Base-by-base conservation (phyloP, 2,329 filamentous ascomycete species). In the Fusarium sp. region DNA sequence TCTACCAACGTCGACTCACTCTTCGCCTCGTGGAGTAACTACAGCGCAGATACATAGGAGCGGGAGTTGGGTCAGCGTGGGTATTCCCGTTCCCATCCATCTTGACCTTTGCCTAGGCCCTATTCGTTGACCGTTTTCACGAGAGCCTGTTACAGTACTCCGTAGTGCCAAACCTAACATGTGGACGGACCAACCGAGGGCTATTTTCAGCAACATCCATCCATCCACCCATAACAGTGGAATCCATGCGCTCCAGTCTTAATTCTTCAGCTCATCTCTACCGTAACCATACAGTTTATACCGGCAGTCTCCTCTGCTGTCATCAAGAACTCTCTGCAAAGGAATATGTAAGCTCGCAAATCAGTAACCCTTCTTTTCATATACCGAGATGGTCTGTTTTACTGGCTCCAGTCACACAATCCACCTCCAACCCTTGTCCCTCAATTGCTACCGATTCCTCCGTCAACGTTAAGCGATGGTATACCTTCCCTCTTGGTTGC, bases 1-100 rank as follows among this genome's bases (percentile, higher is more conserved):
- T 66, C 38, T 48, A 42, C 38, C 25, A 42, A 37, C 21, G 27
- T 66, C 61, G 44, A 49, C 63, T 66, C 44, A 66, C 33, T 42
- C 18, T 41, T 49, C 42, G 37, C 33, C 25, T 31, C n/a, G 33
- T 44, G 64, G 55, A 49, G 35, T 21, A 46, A 27, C 25, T 46
- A 29, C 51, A 49, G 48, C 64, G 55, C 70, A 73, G 60, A 72
- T 72, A 72, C 70, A 72, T 72, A 72, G 69, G 69, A 72, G 65
- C 48, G 51, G 55, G n/a, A 44, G 41, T 33, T 46, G 33, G 41
- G 25, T 54, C 42, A 56, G 33, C 46, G 42, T 65, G 42, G 60
- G 38, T 52, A 56, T 64, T 46, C 46, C 60, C 66, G 49, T 46
- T 41, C n/a, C 33, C 61, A 44, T 44, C 33, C 61, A 44, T 44